Percentiles rank a stretch among this genome's conserved stretches.
Evolutionary conservation across 2,329 filamentous ascomycete genomes (phyloP).

Genomic region (Aspergillus calidoustus): DNA sequence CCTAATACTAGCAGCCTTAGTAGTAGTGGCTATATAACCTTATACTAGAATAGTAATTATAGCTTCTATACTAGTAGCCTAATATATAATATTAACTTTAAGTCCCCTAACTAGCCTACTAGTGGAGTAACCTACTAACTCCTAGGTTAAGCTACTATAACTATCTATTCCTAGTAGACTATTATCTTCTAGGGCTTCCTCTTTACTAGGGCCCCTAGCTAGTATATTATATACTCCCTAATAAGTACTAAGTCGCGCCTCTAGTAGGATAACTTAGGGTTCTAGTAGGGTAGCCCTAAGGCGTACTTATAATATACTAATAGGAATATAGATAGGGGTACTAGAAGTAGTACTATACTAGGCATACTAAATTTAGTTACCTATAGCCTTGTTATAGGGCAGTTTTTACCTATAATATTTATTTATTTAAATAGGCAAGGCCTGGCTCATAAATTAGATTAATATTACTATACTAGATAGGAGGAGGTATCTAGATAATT

Average conservation of each 20-base stretch:
- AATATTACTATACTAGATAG: not conserved
- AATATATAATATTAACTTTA: constrained; percentile 3
- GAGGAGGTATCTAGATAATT: not conserved
- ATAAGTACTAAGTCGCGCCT: not conserved
- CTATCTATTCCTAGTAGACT: constrained; percentile 1
- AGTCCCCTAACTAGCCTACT: constrained; percentile 3
- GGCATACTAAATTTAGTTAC: not conserved
- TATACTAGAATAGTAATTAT: constrained; percentile 7
- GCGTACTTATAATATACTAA: not conserved
- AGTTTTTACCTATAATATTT: constrained; percentile 12
- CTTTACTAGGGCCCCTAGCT: not conserved
- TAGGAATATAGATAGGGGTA: constrained; percentile 1
- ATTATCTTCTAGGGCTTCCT: constrained; percentile 12
- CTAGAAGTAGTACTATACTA: not conserved
- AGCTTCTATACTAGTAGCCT: constrained; percentile 4
- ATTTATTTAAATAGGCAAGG: constrained; percentile 11
- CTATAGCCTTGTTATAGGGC: not conserved
- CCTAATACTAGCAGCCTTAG: not conserved
- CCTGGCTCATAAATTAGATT: not conserved
- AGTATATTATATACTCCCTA: not conserved
- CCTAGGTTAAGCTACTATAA: not conserved
- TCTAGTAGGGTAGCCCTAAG: constrained; percentile 8
- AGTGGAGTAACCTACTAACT: not conserved
- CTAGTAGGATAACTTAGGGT: constrained; percentile 6
- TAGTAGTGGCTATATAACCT: constrained; percentile 5